Percentiles rank a stretch among this genome's conserved stretches.
phyloP scores from a whole-genome alignment of 805 yeast species.

The Yamadazyma scolyti region DNA sequence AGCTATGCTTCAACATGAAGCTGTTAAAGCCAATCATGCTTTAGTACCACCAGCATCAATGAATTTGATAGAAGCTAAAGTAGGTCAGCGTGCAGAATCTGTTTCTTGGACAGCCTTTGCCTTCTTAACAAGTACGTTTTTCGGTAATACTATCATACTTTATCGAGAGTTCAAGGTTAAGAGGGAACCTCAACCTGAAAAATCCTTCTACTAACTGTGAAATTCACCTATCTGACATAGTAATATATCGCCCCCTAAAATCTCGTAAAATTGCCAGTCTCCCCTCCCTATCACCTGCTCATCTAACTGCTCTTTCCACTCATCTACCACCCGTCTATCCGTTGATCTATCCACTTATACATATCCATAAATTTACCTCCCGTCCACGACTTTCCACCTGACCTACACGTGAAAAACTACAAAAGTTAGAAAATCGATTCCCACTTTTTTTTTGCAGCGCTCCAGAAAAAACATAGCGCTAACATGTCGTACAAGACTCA shows the following conservation, averaged over 20 bases:
- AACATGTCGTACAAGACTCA: slow-evolving; percentile 49
- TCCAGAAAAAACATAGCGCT: slow-evolving; percentile 3
- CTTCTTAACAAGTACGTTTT: slow-evolving; percentile 38
- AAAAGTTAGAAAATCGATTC: slow-evolving; percentile 13
- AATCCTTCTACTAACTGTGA: not conserved
- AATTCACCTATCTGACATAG: no score
- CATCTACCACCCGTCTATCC: no score
- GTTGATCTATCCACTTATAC: no score
- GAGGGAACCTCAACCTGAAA: slow-evolving; percentile 3
- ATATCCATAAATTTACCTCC: no score
- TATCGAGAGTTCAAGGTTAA: slow-evolving; percentile 18
- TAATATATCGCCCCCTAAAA: no score
- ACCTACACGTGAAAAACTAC: slow-evolving; percentile 5
- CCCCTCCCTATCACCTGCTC: no score
- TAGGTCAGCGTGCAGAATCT: slow-evolving; percentile 51
- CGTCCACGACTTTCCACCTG: no score
- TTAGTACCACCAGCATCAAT: slow-evolving; percentile 49
- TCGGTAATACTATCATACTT: slow-evolving; percentile 30
- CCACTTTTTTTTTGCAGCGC: slow-evolving; percentile 18
- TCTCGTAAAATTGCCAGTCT: not conserved
- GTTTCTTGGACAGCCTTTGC: slow-evolving; percentile 62
- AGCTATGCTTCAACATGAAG: slow-evolving; percentile 61
- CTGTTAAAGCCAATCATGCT: slow-evolving; percentile 41
- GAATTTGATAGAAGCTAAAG: slow-evolving; percentile 39
- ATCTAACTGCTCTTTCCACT: no score